Percentiles rank a stretch among this genome's conserved stretches.
Evolutionary conservation across 371 early-diverging fungal genomes (phyloP).

Genomic region (Apophysomyces ossiformis): DNA sequence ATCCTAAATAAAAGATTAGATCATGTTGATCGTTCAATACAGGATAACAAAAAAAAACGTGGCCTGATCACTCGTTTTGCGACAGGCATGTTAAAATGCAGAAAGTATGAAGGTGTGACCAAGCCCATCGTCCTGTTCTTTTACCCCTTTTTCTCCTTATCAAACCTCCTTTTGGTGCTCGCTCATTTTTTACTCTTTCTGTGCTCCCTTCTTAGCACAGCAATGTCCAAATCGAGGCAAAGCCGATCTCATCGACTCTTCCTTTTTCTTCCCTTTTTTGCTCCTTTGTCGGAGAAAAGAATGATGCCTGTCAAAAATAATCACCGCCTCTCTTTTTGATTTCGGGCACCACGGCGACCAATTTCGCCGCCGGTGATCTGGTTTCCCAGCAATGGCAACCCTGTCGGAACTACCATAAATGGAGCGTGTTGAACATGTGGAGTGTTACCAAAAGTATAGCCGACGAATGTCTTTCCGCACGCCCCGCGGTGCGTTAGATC

Average conservation of each 20-base stretch:
- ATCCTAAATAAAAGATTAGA: neutral
- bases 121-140: too few species aligned
- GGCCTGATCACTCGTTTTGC: neutral
- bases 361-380: neutral
- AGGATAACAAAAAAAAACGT: neutral
- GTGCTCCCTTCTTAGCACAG: neutral
- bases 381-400: neutral
- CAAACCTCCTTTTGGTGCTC: neutral
- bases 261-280: neutral
- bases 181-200: neutral
- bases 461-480: neutral
- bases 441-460: neutral
- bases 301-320: neutral
- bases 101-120: too few species aligned
- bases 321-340: neutral
- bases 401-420: neutral
- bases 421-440: neutral
- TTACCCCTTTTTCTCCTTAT: neutral
- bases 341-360: neutral
- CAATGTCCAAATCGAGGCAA: neutral
- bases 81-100: too few species aligned
- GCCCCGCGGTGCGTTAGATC: too few species aligned
- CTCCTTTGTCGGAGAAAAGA: slow-evolving; percentile 3
- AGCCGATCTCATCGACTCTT: neutral
- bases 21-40: too few species aligned